Evolutionary conservation across 768 basidiomycete genomes (phyloP).

Genomic region (Tulasnella sp.): DNA sequence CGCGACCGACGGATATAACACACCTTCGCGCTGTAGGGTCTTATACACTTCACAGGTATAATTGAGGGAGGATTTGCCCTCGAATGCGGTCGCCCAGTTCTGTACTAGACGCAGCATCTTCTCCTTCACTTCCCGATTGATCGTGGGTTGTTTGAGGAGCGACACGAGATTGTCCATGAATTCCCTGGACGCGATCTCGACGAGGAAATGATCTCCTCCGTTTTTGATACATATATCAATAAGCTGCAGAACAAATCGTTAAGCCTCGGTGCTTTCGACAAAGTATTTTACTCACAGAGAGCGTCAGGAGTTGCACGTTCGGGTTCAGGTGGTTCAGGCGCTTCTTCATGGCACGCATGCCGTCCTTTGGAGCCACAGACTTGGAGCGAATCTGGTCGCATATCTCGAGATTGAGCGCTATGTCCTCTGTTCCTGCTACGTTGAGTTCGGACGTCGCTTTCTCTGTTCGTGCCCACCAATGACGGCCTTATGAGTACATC

Average conservation of each 20-base stretch:
- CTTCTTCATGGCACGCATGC: conserved; percentile 80
- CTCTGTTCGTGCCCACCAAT: too few relatives aligned
- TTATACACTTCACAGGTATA: conserved; percentile 79
- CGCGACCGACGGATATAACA: conserved; percentile 17
- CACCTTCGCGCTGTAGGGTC: conserved; percentile 64
- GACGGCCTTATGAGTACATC: too few relatives aligned
- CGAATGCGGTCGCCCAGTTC: conserved; percentile 87
- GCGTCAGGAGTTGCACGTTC: conserved; percentile 83
- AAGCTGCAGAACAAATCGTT: conserved; percentile 39
- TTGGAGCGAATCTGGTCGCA: conserved; percentile 95
- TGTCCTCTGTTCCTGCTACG: conserved; percentile 76
- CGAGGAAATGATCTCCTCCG: conserved; percentile 83
- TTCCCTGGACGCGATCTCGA: conserved; percentile 76
- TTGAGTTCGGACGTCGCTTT: conserved; percentile 89
- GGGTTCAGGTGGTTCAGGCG: conserved; percentile 91
- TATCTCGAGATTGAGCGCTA: conserved; percentile 88
- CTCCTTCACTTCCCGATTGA: conserved; percentile 76
- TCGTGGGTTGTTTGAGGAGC: conserved; percentile 62
- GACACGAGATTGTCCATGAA: conserved; percentile 91
- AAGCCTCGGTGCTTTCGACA: conserved; percentile 1
- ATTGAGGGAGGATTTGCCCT: conserved; percentile 59
- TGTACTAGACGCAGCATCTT: conserved; percentile 73
- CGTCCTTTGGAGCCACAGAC: conserved; percentile 70
- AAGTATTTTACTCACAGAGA: conserved; percentile 49
- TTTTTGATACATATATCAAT: conserved; percentile 94